Conservation (phyloP, 352 stramenopile species). For the Globisporangium rhizosaccharum region DNA sequence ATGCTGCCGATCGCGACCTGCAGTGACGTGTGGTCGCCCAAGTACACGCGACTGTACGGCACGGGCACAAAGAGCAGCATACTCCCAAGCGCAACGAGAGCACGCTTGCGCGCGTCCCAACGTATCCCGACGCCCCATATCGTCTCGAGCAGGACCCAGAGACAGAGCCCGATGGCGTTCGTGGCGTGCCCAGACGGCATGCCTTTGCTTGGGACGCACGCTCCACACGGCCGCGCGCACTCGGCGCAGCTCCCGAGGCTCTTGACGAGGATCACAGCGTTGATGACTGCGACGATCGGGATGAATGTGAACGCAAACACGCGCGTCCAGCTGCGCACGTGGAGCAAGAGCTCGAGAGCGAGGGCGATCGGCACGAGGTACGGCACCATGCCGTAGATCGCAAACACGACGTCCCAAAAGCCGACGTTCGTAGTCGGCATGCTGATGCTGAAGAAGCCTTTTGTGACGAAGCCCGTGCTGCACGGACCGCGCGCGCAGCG, state of each 20-base stretch:
- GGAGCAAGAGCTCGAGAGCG: conserved; percentile 34
- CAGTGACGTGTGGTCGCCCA: conserved; percentile 48
- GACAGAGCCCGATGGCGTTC: conserved; percentile 37
- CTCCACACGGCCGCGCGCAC: conserved; percentile 41
- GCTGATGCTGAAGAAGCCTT: conserved; percentile 50
- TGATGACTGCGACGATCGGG: conserved; percentile 39
- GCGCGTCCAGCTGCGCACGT: conserved; percentile 34
- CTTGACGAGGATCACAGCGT: conserved; percentile 30
- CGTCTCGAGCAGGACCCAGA: conserved; percentile 47
- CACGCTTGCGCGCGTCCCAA: conserved; percentile 14
- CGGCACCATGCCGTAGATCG: conserved; percentile 53
- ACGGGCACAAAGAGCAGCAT: conserved; percentile 42
- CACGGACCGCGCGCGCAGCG: conserved; percentile 48
- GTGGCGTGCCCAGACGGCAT: conserved; percentile 51
- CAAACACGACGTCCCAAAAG: conserved; percentile 48
- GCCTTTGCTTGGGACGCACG: conserved; percentile 36
- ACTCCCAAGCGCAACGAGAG: conserved; percentile 1
- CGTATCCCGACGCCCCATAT: conserved; percentile 23
- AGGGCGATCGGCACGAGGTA: conserved; percentile 38
- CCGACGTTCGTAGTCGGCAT: conserved; percentile 23
- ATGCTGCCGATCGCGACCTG: conserved; percentile 37
- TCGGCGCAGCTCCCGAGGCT: conserved; percentile 38
- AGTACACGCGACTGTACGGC: conserved; percentile 50
- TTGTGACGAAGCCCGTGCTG: conserved; percentile 35
- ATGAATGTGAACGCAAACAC: conserved; percentile 50